Percentiles rank a stretch among this genome's conserved stretches.
Evolutionary conservation across 768 basidiomycete species (phyloP).

Genomic region (Boletus sp.): DNA sequence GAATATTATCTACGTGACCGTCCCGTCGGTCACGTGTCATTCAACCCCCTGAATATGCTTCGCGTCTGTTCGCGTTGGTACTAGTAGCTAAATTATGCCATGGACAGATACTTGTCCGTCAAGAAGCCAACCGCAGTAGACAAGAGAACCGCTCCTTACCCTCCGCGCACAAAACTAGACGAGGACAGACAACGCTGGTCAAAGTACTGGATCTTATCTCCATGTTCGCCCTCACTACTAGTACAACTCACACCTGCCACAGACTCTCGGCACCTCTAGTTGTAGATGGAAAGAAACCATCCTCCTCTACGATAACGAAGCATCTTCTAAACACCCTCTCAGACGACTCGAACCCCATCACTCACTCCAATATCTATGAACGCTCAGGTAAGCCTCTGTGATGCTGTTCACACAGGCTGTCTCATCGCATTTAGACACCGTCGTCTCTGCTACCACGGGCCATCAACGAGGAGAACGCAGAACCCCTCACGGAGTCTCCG

Average conservation of each 20-base stretch:
- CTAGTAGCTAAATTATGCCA: slow-evolving; percentile 1
- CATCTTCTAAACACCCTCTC: slow-evolving; percentile 60
- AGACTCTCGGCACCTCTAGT: slow-evolving; percentile 32
- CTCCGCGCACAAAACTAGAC: slow-evolving; percentile 11
- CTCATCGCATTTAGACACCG: slow-evolving; percentile 43
- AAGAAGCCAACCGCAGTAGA: slow-evolving; percentile 18
- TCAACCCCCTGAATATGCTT: slow-evolving; percentile 8
- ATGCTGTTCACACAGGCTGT: background rate
- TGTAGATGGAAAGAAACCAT: slow-evolving; percentile 35
- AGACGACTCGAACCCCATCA: slow-evolving; percentile 73
- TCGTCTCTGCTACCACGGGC: slow-evolving; percentile 63
- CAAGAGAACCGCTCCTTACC: slow-evolving; percentile 7
- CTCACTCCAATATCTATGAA: slow-evolving; percentile 62
- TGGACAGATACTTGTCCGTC: slow-evolving; percentile 29
- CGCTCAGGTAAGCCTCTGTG: slow-evolving; percentile 50
- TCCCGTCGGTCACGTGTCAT: slow-evolving; percentile 8
- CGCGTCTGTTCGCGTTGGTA: background rate
- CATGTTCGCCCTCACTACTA: too few species aligned
- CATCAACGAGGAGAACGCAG: slow-evolving; percentile 62
- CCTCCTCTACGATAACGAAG: slow-evolving; percentile 49
- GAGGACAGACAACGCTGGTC: slow-evolving; percentile 19
- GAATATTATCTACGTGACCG: background rate
- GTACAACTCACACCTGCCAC: slow-evolving; percentile 2
- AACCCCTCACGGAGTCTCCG: slow-evolving; percentile 22
- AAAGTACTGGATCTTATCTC: slow-evolving; percentile 6